Conservation (phyloP, 2,329 filamentous ascomycete species). For the Diaporthe ampelina region DNA sequence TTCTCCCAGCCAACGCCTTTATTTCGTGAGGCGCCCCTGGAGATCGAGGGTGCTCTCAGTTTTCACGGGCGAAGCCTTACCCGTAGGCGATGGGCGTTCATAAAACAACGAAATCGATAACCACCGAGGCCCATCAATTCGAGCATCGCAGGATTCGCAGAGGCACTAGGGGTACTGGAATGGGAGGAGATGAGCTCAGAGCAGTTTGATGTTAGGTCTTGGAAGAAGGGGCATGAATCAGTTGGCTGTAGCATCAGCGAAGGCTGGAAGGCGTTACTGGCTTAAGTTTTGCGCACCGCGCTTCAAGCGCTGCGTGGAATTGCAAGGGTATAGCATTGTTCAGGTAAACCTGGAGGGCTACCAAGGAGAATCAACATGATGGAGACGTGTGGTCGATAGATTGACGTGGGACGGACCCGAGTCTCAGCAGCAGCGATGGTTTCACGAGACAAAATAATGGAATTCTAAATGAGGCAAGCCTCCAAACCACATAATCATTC, state of each 20-base stretch:
- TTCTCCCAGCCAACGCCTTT: constrained; percentile 40
- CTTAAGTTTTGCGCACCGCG: constrained; percentile 20
- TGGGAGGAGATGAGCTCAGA: background rate
- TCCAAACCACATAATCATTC: constrained; percentile 3
- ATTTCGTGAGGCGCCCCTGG: constrained; percentile 17
- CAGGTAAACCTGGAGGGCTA: background rate
- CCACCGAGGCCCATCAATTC: background rate
- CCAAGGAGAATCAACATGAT: background rate
- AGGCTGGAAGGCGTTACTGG: constrained; percentile 36
- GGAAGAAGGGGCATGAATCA: constrained; percentile 10
- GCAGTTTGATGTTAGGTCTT: background rate
- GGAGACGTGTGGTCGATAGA: constrained; percentile 14
- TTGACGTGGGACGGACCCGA: background rate
- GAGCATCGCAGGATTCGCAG: background rate
- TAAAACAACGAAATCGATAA: background rate
- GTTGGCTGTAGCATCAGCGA: constrained; percentile 41
- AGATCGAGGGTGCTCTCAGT: background rate
- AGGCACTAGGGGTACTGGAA: background rate
- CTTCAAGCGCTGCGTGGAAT: constrained; percentile 16
- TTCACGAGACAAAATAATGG: constrained; percentile 17
- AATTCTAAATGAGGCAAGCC: constrained; percentile 9
- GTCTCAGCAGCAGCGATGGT: constrained; percentile 9
- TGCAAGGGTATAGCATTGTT: background rate
- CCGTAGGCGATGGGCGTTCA: background rate
- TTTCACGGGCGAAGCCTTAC: background rate